Base-by-base conservation (phyloP, 2,329 filamentous ascomycete genomes). In the Aspergillus fijiensis region DNA sequence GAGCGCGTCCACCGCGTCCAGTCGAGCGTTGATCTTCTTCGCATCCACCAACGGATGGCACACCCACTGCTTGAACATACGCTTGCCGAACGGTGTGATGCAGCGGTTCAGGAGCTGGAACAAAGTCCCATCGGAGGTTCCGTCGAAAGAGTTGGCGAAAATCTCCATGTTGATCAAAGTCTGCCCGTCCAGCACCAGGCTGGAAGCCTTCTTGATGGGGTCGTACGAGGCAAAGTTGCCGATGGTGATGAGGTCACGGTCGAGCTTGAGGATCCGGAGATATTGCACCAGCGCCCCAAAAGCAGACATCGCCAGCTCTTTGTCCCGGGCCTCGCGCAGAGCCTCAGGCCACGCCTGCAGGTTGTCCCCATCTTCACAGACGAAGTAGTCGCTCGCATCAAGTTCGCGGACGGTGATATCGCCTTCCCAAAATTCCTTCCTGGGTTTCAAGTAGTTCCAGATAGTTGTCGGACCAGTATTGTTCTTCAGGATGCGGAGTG, bases 91-190 rank as follows among this genome's bases (percentile, higher is more conserved):
- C 0, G 95, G 94, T 3, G 95, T 98, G 63, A 97, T 89, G 72
- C 95, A 99, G 55, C 92, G 87, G 74, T 99, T 98, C 55, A 99
- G 84, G 64, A 99, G 86, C 55, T 85, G 85, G 76, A 98, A 99
- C 1, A 99, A 79, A 0, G 95, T 98, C 6, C 95, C 95, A 45
- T 96, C 90, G 0, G 83, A 74, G 14, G 91, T 87, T 7, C 93
- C 94, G 71, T 97, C 94, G 65, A 90, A 92, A 0, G 89, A 93
- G 76, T 99, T 99, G 67, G 92, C 85, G 68, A 99, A 99, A 5
- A 99, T 86, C 73, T 99, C 95, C n/a, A 99, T 87, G 70, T 99
- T 99, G 81, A 96, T 96, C 67, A 99, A 82, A 23, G 93, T 98
- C 73, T 99, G 95, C 0, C 95, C 95, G 69, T 99, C 95, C 1